Percentiles rank a stretch among this genome's conserved stretches.
Evolutionary conservation across 1,139 yeast species (phyloP).

Genomic region (Sugiyamaella grinbergsii): DNA sequence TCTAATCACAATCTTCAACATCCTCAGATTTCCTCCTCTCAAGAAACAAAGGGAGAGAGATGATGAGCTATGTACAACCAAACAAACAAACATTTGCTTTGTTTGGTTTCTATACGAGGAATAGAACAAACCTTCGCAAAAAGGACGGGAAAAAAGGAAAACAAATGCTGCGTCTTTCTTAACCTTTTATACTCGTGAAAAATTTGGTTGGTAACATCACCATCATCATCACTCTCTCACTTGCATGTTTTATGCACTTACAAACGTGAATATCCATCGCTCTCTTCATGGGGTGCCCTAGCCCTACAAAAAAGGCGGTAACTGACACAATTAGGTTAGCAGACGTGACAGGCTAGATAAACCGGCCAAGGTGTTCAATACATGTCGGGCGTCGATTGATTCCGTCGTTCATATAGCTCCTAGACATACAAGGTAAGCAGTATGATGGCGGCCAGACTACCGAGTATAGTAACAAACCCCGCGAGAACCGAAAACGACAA

Average conservation of each 20-base stretch:
- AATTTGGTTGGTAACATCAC: constrained; percentile 12
- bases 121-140: constrained; percentile 8
- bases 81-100: background rate
- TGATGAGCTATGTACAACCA: background rate
- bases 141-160: constrained; percentile 9
- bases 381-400: too few relatives aligned
- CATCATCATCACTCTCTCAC: background rate
- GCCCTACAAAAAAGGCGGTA: constrained; percentile 39
- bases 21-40: background rate
- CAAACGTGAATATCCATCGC: constrained; percentile 38
- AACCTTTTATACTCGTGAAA: constrained; percentile 6
- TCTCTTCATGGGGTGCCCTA: constrained; percentile 36
- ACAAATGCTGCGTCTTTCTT: background rate
- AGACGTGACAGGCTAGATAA: too few relatives aligned
- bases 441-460: too few relatives aligned
- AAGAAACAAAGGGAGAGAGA: constrained; percentile 17
- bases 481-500: background rate
- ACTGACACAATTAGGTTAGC: too few relatives aligned
- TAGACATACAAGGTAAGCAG: too few relatives aligned
- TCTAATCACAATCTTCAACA: background rate
- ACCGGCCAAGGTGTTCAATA: too few relatives aligned
- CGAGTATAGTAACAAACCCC: too few relatives aligned
- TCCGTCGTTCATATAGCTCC: too few relatives aligned
- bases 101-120: background rate
- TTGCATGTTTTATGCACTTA: constrained; percentile 27